Evolutionary conservation across 306 rosid species (phyloP).

Genomic region (Trifolium dubium): DNA sequence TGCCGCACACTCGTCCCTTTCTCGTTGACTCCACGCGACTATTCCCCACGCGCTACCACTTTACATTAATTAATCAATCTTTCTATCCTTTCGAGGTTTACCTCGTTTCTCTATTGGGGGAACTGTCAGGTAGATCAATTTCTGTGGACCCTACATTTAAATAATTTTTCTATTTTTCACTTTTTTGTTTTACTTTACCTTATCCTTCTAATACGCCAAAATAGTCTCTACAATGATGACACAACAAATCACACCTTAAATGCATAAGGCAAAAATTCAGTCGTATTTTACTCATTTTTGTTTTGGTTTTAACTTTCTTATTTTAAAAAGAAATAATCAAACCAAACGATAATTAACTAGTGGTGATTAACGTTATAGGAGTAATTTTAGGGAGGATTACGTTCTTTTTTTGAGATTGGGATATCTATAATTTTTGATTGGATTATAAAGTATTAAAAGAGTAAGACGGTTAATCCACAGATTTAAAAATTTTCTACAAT

Average conservation of each 20-base stretch:
- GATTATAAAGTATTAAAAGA: too few relatives aligned
- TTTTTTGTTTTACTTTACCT: neutral
- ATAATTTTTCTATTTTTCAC: neutral
- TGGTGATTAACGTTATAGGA: too few relatives aligned
- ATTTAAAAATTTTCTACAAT: too few relatives aligned
- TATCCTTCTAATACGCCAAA: neutral
- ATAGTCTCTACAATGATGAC: neutral
- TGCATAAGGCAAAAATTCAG: neutral
- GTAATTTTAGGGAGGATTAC: too few relatives aligned
- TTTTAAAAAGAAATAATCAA: too few relatives aligned
- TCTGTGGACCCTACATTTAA: slow-evolving; percentile 38
- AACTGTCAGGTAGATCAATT: slow-evolving; percentile 44
- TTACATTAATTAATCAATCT: neutral
- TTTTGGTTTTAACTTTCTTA: too few relatives aligned
- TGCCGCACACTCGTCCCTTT: slow-evolving; percentile 66
- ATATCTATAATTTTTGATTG: too few relatives aligned
- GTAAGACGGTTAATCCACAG: too few relatives aligned
- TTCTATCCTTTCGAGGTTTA: slow-evolving; percentile 36
- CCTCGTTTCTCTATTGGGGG: slow-evolving; percentile 40
- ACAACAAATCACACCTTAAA: neutral
- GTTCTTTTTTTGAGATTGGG: too few relatives aligned
- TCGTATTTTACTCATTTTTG: too few relatives aligned
- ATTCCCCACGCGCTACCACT: neutral
- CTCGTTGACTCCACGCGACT: slow-evolving; percentile 56
- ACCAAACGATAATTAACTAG: too few relatives aligned